Evolutionary conservation across 495 filamentous ascomycete species (phyloP), one percentile per base, ranked within the genome.

Genomic region (Cairneyella variabilis): DNA sequence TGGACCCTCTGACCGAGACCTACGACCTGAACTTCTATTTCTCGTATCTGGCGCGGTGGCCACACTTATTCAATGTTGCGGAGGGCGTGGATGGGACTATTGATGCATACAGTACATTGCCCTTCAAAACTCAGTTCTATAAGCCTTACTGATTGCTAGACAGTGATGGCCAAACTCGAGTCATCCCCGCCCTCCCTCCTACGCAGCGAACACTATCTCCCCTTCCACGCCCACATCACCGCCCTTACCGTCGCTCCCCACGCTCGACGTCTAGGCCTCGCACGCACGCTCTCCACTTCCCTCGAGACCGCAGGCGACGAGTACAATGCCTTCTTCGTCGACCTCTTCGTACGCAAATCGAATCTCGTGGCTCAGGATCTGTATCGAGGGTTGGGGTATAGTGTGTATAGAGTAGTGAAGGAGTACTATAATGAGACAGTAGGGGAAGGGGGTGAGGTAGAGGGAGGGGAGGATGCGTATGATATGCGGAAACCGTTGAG

Each of bases 211-310:
- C 89, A 95, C 71, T 96, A 92, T 69, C 86, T 92, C 17, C 91
- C 95, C 21, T 97, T 90, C 88, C 93, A 97, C 70, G 93, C 91
- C 25, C 93, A 98, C 71, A 95, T 98, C 70, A 98, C 93, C 16
- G 91, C 91, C 34, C 76, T 98, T 16, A 97, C 93, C 2, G 89
- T 98, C 21, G 88, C 91, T 12, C 93, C 93, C 0, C 80, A 85
- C 59, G 89, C 85, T 53, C 84, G 92, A 16, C 83, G 92, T 23
- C 80, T 91, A 20, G 92, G 93, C 21, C 85, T 96, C 42, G 93
- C 92, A 23, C 85, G 84, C 45, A 78, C 78, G 23, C 77, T 97
- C 23, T 90, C 86, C 4, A 77, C 83, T 64, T 81, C 85, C 41
- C 79, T 98, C 36, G 91, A 97, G 69, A 76, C 73, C 14, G 82